phyloP scores from a whole-genome alignment of 2,329 filamentous ascomycete genomes.

The Chaetomium sp. region DNA sequence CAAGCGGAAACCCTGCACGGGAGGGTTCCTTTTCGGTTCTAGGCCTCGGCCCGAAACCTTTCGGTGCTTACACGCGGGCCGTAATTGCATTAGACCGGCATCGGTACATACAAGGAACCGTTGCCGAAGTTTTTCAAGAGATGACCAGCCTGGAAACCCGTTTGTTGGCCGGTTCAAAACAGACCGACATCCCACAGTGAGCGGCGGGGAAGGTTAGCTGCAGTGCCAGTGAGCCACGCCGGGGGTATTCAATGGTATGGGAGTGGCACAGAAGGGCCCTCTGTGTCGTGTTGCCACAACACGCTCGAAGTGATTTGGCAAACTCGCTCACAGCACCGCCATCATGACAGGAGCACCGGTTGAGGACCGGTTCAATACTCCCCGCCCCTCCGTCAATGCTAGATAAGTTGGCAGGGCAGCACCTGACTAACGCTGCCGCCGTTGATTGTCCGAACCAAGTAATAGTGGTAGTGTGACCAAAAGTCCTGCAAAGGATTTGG shows the following conservation, averaged over 20 bases:
- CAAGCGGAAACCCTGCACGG: background rate
- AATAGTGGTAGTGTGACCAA: background rate
- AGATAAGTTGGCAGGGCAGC: background rate
- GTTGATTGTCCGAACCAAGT: background rate
- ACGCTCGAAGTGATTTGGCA: background rate
- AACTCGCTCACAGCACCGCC: background rate
- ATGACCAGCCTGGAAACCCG: background rate
- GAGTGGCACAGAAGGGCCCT: background rate
- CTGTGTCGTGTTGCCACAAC: background rate
- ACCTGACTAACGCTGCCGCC: too few relatives aligned
- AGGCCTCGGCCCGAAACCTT: slow-evolving; percentile 1
- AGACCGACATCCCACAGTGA: background rate
- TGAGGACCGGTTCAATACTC: background rate
- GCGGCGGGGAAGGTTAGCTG: background rate
- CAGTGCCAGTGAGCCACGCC: background rate
- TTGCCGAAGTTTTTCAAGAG: background rate
- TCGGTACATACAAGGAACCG: background rate
- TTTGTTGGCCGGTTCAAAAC: background rate
- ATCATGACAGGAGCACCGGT: background rate
- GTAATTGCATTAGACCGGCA: background rate
- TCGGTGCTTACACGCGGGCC: background rate
- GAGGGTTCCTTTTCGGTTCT: background rate
- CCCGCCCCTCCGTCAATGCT: background rate
- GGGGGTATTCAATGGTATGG: background rate
- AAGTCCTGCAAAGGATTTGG: background rate